A percentile compares a stretch with the other conserved stretches of the same genome.
These are phyloP conservation scores for Kewa caespitosa DNA, from an alignment of 179 eudicot species.

Conservation along the genomic window DNA sequence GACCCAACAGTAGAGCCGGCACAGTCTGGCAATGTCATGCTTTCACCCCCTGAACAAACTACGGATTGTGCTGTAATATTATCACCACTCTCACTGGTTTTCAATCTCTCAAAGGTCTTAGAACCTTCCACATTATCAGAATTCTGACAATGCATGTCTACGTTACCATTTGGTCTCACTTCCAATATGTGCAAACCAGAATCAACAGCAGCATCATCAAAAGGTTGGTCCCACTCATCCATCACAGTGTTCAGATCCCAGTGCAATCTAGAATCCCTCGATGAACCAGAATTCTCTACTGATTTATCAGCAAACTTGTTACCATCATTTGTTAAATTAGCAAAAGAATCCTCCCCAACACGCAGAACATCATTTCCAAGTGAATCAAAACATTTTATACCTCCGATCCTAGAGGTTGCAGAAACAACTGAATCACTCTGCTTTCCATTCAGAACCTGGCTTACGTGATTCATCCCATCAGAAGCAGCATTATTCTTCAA, in stretches of 20 bases:
- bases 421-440: no score
- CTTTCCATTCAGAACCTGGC: no score
- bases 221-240: constrained; percentile 67
- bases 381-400: no score
- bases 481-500: no score
- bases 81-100: constrained; percentile 8
- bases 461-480: no score
- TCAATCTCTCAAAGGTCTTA: constrained; percentile 6
- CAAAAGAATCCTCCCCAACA: not conserved
- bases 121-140: constrained; percentile 20
- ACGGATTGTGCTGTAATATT: not conserved
- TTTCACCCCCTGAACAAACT: not conserved
- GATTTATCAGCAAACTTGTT: constrained; percentile 8
- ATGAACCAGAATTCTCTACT: constrained; percentile 19
- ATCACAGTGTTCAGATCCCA: constrained; percentile 71
- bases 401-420: no score
- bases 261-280: constrained; percentile 42
- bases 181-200: constrained; percentile 17
- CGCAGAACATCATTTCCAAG: no score
- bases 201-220: constrained; percentile 30
- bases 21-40: constrained; percentile 5
- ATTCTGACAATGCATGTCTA: constrained; percentile 12
- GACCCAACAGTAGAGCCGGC: constrained; percentile 5
- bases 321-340: not conserved
- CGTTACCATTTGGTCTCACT: constrained; percentile 8